Base-by-base conservation (phyloP, 805 yeast genomes). In the Cyberlindnera meyerae region DNA sequence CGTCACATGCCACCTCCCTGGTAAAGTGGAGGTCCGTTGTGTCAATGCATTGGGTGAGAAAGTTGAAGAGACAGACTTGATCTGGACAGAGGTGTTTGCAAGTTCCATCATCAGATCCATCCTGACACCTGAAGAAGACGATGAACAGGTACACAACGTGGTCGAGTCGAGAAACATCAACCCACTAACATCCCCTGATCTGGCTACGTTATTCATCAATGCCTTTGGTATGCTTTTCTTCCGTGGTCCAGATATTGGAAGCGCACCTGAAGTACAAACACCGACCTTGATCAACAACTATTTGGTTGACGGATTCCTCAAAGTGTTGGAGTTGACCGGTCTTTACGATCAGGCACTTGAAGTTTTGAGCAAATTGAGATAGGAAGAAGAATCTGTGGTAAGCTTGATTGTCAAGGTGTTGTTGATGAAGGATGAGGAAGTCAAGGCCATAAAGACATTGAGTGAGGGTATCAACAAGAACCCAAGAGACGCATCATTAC, bases 161-260 rank as follows among this genome's bases (percentile, higher is more conserved):
- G 95, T 88, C 8, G 95, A 89, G 55, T 82, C 93, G 26, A 74
- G 96, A 47, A 77, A 82, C 41, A 68, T 86, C 39, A 82, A 87
- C 50, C 97, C 97, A 5, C 73, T 93, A 42, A 54, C 68, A 18
- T 62, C 61, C 22, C 62, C 65, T 8, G 69, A 64, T 21, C 60
- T 68, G 11, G 77, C 81, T 3, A 62, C 63, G 36, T 57, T 61
- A 35, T 86, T 86, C 54, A 56, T 85, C 36, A 62, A 63, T 16
- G 84, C 79, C 1, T 83, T 83, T 55, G 87, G 80, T 56, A 55
- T 61, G 35, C 68, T 87, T 40, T 87, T 81, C 54, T 65, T 63
- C 47, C 70, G 72, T 24, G 95, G 95, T 11, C 69, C 76, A 16
- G 72, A 68, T 41, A 55, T 82, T 32, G 96, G 96, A 4, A 69